Evolutionary conservation across 2,329 filamentous ascomycete species (phyloP), one percentile per base, ranked within the genome.

Genomic region (Juglanconis oblonga): DNA sequence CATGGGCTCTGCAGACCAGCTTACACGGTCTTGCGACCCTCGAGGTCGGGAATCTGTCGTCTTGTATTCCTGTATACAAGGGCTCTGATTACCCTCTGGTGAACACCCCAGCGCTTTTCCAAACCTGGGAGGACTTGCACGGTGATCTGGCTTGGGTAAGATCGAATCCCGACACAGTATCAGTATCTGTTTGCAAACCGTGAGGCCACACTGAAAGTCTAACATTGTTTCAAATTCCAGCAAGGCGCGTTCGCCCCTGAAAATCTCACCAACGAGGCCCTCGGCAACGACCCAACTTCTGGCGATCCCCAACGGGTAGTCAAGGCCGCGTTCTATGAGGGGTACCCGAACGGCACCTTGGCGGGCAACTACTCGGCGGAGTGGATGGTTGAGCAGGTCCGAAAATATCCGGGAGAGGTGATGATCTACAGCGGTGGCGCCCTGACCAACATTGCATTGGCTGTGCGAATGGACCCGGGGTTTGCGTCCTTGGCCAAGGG

Each of bases 331-430:
- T 79, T 81, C 61, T 62, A 69, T 5, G 77, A 80, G 57, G 79
- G 79, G 5, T 79, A 71, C 62, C 79, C 79, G 2, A 80, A 77
- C 64, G 74, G 68, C n/a, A 76, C 74, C 3, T 68, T 73, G 24
- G 71, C 74, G 3, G 71, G 75, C 51, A 71, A 72, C 32, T 70
- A 69, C 51, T 77, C 77, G 4, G 78, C 76, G 1, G 71, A 73
- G 29, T 81, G 78, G 67, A 77, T 82, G 76, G 71, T 81, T 38
- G 72, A 78, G 58, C 72, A 74, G 68, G 79, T 81, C 1, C 74
- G 73, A 61, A 78, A 76, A 64, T 79, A 81, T 66, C 80, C 79
- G 0, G 78, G 79, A 32, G 72, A 82, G 65, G 74, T 82, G n/a
- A 73, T 71, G 32, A 81, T 83, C 62, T 80, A 74, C 65, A 70